Evolutionary conservation across 2,329 filamentous ascomycete species (phyloP).

Genomic region (Aspergillus novoparasiticus): DNA sequence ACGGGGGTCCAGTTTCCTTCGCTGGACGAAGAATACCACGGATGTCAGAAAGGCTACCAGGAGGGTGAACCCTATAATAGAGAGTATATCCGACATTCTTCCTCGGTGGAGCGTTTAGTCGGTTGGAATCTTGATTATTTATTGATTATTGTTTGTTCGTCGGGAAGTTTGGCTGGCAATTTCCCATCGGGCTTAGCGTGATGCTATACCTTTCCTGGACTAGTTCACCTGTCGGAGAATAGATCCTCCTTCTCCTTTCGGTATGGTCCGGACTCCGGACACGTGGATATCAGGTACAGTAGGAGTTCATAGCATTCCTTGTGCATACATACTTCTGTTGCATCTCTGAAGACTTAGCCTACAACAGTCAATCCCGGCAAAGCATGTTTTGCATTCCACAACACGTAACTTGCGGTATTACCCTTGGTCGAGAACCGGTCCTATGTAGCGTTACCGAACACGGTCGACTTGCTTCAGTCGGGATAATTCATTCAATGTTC

Average conservation of each 20-base stretch:
- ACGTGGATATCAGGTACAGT: too few species aligned
- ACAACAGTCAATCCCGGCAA: not conserved
- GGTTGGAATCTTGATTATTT: not conserved
- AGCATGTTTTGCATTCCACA: not conserved
- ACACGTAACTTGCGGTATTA: not conserved
- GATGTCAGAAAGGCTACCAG: not conserved
- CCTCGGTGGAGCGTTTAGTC: not conserved
- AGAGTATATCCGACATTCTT: not conserved
- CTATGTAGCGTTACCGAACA: too few species aligned
- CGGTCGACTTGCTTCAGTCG: not conserved
- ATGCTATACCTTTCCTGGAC: fast-evolving
- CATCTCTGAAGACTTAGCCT: not conserved
- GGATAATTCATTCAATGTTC: too few species aligned
- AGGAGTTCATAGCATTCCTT: too few species aligned
- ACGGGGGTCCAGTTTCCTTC: constrained; percentile 24
- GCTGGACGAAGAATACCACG: not conserved
- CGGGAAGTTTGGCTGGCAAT: not conserved
- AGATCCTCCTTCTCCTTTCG: too few species aligned
- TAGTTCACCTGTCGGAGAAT: too few species aligned
- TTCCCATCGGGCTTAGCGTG: too few species aligned
- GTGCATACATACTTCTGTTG: not conserved
- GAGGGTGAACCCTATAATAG: not conserved
- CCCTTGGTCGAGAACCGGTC: too few species aligned
- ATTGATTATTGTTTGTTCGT: not conserved
- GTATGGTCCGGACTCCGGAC: too few species aligned